A percentile compares a stretch with the other conserved stretches of the same genome.
phyloP scores from a whole-genome alignment of 2,329 filamentous ascomycete species.

The Penicillium aurantiogriseum region DNA sequence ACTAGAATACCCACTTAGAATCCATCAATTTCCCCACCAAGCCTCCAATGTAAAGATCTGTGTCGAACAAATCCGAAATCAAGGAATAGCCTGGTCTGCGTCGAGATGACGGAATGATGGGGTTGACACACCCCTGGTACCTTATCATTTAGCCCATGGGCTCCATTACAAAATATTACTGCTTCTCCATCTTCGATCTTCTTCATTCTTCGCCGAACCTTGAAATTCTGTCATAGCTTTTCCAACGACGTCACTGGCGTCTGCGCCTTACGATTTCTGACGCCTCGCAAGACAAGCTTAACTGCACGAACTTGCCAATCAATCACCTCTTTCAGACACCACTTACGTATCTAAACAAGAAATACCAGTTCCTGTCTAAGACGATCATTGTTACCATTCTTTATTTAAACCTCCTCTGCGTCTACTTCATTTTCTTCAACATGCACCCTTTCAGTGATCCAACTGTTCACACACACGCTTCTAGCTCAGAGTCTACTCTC shows the following conservation, averaged over 20 bases:
- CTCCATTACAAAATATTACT: neutral
- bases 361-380: neutral
- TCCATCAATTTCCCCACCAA: neutral
- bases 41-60: neutral
- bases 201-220: neutral
- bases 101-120: conserved; percentile 14
- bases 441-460: conserved; percentile 34
- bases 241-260: conserved; percentile 6
- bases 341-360: conserved; percentile 19
- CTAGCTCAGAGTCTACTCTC: conserved; percentile 22
- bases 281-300: conserved; percentile 9
- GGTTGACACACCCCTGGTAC: neutral
- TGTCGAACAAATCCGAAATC: conserved; percentile 8
- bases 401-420: conserved; percentile 7
- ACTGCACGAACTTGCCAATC: conserved; percentile 16
- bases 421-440: conserved; percentile 5
- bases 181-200: neutral
- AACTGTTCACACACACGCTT: conserved; percentile 29
- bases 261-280: neutral
- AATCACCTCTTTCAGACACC: conserved; percentile 19
- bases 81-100: conserved; percentile 10
- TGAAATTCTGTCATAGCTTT: conserved; percentile 6
- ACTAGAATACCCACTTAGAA: too few relatives aligned
- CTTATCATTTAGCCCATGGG: too few relatives aligned
- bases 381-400: conserved; percentile 2